These are phyloP conservation scores for Mycena sanguinolenta DNA, from an alignment of 768 basidiomycete species.

Conservation along the genomic window DNA sequence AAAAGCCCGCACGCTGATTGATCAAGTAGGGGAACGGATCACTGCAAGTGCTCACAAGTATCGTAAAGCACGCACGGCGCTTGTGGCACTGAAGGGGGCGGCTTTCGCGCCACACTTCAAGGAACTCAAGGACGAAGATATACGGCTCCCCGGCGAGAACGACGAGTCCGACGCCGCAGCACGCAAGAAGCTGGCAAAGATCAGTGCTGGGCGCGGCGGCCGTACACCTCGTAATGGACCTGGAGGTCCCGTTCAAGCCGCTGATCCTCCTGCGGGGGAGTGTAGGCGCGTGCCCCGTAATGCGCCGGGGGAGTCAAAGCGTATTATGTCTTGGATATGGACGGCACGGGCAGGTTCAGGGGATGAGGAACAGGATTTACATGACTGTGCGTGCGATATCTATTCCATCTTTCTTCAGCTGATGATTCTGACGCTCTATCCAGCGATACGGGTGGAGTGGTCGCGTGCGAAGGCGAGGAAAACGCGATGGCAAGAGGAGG, in stretches of 20 bases:
- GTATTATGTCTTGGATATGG: conserved; percentile 30
- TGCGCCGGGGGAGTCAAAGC: background rate
- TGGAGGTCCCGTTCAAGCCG: too few species aligned
- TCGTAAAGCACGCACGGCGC: background rate
- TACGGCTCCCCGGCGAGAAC: conserved; percentile 19
- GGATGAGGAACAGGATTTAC: background rate
- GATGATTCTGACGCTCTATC: background rate
- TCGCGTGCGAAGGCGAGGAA: background rate
- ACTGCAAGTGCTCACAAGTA: background rate
- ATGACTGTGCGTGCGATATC: background rate
- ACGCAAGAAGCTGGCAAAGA: conserved; percentile 16
- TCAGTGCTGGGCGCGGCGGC: too few species aligned
- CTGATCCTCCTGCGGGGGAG: too few species aligned
- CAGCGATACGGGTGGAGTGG: background rate
- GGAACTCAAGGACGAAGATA: background rate
- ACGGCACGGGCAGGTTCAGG: background rate
- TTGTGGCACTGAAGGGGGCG: background rate
- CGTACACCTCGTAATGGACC: conserved; percentile 12
- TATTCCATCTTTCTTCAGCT: too few species aligned
- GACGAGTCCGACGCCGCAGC: conserved; percentile 14
- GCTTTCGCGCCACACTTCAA: background rate
- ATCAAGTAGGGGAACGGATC: conserved; percentile 19
- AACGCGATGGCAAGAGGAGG: background rate
- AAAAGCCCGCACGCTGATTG: conserved; percentile 15
- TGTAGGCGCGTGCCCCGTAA: too few species aligned